A percentile compares a stretch with the other conserved stretches of the same genome.
These are phyloP conservation scores for Aspergillus amoenus DNA, from an alignment of 2,329 filamentous ascomycete genomes.

Conservation along the genomic window DNA sequence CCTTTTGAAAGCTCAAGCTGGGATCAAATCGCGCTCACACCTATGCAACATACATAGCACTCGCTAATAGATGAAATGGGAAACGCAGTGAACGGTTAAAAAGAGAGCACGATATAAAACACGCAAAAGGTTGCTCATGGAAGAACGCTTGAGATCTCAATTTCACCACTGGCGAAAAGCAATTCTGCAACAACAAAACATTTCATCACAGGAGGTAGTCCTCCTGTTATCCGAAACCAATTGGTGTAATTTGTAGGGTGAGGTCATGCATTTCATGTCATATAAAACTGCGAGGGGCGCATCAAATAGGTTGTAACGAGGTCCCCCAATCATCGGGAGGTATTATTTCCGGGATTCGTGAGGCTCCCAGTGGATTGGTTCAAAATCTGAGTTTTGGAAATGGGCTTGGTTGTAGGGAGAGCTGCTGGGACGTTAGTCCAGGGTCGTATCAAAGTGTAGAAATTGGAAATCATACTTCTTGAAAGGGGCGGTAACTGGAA, in stretches of 20 bases:
- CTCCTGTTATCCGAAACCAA: neutral
- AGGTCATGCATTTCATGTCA: constrained; percentile 1
- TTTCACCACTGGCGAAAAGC: neutral
- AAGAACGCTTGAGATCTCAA: neutral
- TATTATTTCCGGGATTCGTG: constrained; percentile 36
- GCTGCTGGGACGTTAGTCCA: constrained; percentile 23
- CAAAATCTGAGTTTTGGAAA: constrained; percentile 47
- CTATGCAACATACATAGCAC: constrained; percentile 19
- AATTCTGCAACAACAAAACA: neutral
- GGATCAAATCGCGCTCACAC: constrained; percentile 19
- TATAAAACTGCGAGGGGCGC: neutral
- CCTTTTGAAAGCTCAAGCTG: neutral
- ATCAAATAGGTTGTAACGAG: neutral
- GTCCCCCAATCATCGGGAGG: neutral
- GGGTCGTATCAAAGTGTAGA: neutral
- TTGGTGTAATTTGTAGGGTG: neutral
- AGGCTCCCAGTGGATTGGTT: constrained; percentile 48
- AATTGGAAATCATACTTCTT: constrained; percentile 34
- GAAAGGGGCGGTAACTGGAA: constrained; percentile 42
- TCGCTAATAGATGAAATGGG: constrained; percentile 16
- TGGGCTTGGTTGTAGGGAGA: constrained; percentile 48
- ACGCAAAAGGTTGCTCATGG: neutral
- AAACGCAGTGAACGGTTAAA: neutral
- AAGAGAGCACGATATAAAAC: neutral
- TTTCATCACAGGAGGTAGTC: constrained; percentile 1